Evolutionary conservation across 2,329 filamentous ascomycete genomes (phyloP), one percentile per base, ranked within the genome.

Genomic region (Apiospora pterosperma): DNA sequence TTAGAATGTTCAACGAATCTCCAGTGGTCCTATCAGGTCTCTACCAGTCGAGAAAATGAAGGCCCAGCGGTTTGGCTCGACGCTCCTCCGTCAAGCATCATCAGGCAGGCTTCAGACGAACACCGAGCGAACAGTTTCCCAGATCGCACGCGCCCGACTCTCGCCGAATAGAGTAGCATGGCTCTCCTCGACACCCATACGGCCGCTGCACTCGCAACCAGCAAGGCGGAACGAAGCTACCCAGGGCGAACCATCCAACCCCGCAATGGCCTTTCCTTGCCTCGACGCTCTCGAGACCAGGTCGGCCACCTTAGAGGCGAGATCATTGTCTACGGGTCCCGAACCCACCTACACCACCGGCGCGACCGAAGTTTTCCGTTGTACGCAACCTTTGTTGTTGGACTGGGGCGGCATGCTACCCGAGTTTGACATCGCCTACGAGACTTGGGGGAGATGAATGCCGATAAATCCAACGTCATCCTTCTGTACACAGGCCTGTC

Each of bases 351-450:
- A 99, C 78, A 97, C 95, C 0, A 90, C 91, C 58, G 96, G 96
- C 64, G 88, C 88, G n/a, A 94, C 96, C 62, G 85, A 92, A 69
- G 85, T 81, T 36, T 97, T 92, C 78, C 89, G 89, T 74, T 96
- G 90, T 71, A 73, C 84, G 8, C 84, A 92, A 25, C 89, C 93
- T 0, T 81, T 98, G 19, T 82, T 94, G 3, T 88, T 98, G 31
- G 96, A 99, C 79, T 98, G 96, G 92, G 96, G 96, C 66, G 96
- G 96, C 62, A 86, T 94, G n/a, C 80, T 99, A 39, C 92, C 90
- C 19, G 89, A 93, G 71, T 98, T 97, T 74, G 88, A 93, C 70
- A 87, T 98, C 66, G 95, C 95, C 34, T 97, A 97, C 77, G 95
- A 98, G 78, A 90, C 92, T 0, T 98, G 95, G 95, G 95, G 95